Evolutionary conservation across 106 monocot genomes (phyloP).

Genomic region (Ottelia alismoides): DNA sequence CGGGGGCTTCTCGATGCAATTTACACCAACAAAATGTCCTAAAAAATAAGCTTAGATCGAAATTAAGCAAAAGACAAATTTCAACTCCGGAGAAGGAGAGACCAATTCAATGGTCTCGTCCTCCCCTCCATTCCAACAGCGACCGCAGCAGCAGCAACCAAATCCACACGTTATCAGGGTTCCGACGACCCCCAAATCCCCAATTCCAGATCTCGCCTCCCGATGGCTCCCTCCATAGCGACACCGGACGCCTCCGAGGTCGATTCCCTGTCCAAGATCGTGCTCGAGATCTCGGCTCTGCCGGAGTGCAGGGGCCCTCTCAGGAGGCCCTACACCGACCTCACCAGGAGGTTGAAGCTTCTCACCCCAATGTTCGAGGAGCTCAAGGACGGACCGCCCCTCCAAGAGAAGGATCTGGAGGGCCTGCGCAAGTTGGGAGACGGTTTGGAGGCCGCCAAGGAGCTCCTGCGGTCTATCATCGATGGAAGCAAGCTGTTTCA

Average conservation of each 20-base stretch:
- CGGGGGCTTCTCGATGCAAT: too few relatives aligned
- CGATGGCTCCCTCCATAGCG: too few relatives aligned
- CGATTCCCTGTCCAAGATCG: conserved; percentile 20
- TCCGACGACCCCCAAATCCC: too few relatives aligned
- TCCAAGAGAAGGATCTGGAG: conserved; percentile 10
- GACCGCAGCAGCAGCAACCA: too few relatives aligned
- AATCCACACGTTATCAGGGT: too few relatives aligned
- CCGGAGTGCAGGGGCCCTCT: conserved; percentile 73
- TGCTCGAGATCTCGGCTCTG: conserved; percentile 41
- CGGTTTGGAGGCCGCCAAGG: conserved; percentile 32
- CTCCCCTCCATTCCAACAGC: too few relatives aligned
- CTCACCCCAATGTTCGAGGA: conserved; percentile 76
- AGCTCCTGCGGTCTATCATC: conserved; percentile 38
- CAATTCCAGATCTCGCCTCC: too few relatives aligned
- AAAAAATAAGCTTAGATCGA: too few relatives aligned
- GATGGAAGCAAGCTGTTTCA: conserved; percentile 82
- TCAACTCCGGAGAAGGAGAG: too few relatives aligned
- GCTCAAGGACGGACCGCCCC: conserved; percentile 27
- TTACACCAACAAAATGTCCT: too few relatives aligned
- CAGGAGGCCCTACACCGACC: conserved; percentile 34
- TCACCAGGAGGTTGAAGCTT: conserved; percentile 61
- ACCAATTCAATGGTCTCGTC: too few relatives aligned
- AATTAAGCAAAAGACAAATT: too few relatives aligned
- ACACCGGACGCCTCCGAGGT: not conserved
- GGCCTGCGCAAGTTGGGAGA: conserved; percentile 18